Conservation (phyloP, 345 rosid species). For the Melastoma malabathricum region DNA sequence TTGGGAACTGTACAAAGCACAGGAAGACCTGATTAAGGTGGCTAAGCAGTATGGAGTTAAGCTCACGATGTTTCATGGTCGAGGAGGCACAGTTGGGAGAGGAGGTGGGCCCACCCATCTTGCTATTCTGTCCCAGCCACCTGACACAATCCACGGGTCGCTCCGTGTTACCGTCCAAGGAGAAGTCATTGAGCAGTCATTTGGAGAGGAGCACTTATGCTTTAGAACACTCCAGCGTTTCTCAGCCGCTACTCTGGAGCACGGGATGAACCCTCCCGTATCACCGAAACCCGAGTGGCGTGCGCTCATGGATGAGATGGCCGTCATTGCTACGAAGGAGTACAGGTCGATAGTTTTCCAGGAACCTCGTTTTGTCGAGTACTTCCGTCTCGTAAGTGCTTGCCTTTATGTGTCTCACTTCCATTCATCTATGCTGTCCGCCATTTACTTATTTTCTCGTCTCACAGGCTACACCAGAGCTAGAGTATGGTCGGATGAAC, state of each 20-base stretch:
- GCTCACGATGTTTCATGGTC: conserved; percentile 93
- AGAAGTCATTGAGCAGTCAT: conserved; percentile 86
- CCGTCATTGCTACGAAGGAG: conserved; percentile 63
- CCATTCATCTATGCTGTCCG: background rate
- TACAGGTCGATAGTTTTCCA: conserved; percentile 84
- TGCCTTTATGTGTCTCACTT: conserved; percentile 1
- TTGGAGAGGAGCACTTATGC: conserved; percentile 88
- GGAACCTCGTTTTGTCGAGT: conserved; percentile 89
- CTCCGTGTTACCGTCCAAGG: conserved; percentile 94
- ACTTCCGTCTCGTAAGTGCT: conserved; percentile 77
- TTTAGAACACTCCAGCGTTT: conserved; percentile 93
- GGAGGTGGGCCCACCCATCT: conserved; percentile 99
- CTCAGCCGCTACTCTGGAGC: conserved; percentile 93
- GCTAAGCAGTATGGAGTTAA: conserved; percentile 77
- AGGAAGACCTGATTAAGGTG: conserved; percentile 84
- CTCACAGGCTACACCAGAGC: conserved; percentile 79
- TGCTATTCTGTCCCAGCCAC: conserved; percentile 96
- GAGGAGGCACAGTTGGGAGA: conserved; percentile 96
- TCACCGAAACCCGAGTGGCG: conserved; percentile 99
- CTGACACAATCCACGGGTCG: conserved; percentile 83
- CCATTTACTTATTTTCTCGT: background rate
- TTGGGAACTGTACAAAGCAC: conserved; percentile 88
- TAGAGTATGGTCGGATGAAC: conserved; percentile 97
- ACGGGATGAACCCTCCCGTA: conserved; percentile 87
- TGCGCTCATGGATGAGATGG: conserved; percentile 90